Evolutionary conservation across 805 yeast species (phyloP).

Genomic region (Tetrapisispora phaffii): DNA sequence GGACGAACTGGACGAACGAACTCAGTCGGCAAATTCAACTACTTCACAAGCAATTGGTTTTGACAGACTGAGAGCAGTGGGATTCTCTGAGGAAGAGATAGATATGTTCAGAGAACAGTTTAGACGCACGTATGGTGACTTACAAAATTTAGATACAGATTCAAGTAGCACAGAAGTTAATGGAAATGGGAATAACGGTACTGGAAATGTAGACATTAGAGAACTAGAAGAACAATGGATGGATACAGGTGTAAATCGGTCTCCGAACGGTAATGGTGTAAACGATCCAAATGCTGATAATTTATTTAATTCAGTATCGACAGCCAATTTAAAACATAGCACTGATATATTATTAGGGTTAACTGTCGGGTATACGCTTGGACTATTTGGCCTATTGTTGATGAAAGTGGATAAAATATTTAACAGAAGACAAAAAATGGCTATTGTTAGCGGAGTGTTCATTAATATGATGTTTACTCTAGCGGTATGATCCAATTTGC

Average conservation of each 20-base stretch:
- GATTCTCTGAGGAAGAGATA: conserved; percentile 73
- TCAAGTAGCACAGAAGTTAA: conserved; percentile 1
- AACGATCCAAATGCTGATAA: conserved; percentile 32
- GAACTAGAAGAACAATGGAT: conserved; percentile 84
- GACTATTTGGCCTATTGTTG: conserved; percentile 58
- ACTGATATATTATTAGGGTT: conserved; percentile 64
- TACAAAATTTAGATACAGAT: conserved; percentile 18
- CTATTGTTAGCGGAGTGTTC: conserved; percentile 60
- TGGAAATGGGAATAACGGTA: conserved; percentile 10
- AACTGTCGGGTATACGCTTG: conserved; percentile 63
- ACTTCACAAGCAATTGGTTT: conserved; percentile 64
- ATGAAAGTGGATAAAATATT: conserved; percentile 52
- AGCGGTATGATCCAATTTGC: conserved; percentile 3
- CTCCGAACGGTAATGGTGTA: conserved; percentile 42
- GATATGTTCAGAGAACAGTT: conserved; percentile 66
- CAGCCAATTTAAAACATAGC: conserved; percentile 39
- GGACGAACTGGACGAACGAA: conserved; percentile 40
- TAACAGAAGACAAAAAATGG: conserved; percentile 52
- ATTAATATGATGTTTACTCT: conserved; percentile 62
- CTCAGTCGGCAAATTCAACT: conserved; percentile 13
- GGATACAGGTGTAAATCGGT: conserved; percentile 44
- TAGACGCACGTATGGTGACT: conserved; percentile 51
- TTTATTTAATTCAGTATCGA: conserved; percentile 33
- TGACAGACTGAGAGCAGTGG: conserved; percentile 73
- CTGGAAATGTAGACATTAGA: conserved; percentile 37